phyloP scores from a whole-genome alignment of 495 filamentous ascomycete species.

The Geopyxis carbonaria region DNA sequence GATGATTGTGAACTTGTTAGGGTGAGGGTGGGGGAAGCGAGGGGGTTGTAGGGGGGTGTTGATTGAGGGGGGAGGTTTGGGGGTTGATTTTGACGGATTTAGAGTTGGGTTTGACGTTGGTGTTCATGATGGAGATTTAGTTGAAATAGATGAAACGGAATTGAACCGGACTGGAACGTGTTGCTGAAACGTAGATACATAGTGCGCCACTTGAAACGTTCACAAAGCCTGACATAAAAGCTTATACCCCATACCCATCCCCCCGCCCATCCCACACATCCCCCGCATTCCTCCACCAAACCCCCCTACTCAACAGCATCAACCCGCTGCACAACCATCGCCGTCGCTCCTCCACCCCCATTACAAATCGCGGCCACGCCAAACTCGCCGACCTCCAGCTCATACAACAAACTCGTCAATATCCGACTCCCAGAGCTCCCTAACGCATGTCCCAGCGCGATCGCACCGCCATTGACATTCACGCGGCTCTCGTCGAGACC shows the following conservation, averaged over 20 bases:
- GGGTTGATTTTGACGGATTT: no score
- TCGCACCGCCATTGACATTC: constrained; percentile 80
- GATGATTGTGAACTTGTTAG: no score
- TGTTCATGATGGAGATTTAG: no score
- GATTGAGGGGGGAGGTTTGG: no score
- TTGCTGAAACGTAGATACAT: no score
- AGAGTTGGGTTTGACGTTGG: no score
- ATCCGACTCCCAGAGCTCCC: constrained; percentile 91
- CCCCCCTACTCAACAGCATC: no score
- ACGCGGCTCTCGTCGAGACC: constrained; percentile 59
- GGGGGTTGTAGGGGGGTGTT: no score
- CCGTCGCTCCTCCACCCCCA: constrained; percentile 79
- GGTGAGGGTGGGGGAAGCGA: no score
- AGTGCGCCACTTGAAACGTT: no score
- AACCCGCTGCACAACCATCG: constrained; percentile 79
- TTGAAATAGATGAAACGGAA: no score
- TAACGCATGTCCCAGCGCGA: constrained; percentile 82
- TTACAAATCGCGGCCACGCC: constrained; percentile 95
- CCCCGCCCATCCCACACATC: background rate
- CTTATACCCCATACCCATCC: background rate
- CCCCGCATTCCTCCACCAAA: constrained; percentile 15
- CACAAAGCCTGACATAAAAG: background rate
- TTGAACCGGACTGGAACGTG: no score
- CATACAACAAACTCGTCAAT: constrained; percentile 74
- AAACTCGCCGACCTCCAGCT: constrained; percentile 79